These are phyloP conservation scores for Aspergillus piperis DNA, from an alignment of 2,329 filamentous ascomycete genomes.

Conservation along the genomic window DNA sequence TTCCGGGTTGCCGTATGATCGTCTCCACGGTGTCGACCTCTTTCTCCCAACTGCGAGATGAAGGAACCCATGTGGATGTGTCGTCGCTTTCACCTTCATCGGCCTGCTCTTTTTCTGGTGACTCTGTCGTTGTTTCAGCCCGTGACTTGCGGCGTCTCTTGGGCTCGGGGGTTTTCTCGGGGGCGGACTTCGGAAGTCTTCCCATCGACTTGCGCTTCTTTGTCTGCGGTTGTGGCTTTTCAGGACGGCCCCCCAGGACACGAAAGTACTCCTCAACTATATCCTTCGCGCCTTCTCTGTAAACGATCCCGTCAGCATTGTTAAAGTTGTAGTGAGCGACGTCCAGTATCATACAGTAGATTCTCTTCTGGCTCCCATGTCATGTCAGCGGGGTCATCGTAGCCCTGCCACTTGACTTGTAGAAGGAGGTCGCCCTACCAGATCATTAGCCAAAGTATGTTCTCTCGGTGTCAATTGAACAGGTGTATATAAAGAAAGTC, in stretches of 20 bases:
- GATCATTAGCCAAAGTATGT: slow-evolving; percentile 21
- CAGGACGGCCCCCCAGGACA: slow-evolving; percentile 45
- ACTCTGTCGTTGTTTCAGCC: background rate
- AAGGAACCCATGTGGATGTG: slow-evolving; percentile 41
- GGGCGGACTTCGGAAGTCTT: slow-evolving; percentile 29
- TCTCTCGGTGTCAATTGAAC: slow-evolving; percentile 1
- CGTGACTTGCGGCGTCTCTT: slow-evolving; percentile 20
- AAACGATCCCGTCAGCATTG: slow-evolving; percentile 20
- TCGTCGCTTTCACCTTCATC: background rate
- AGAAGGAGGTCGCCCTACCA: slow-evolving; percentile 41
- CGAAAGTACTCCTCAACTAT: slow-evolving; percentile 45
- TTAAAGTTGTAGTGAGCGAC: background rate
- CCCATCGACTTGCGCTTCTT: slow-evolving; percentile 41
- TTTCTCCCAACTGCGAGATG: slow-evolving; percentile 46
- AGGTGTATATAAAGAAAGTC: background rate
- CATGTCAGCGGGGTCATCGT: slow-evolving; percentile 44
- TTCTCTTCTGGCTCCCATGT: slow-evolving; percentile 51
- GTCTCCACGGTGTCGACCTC: slow-evolving; percentile 47
- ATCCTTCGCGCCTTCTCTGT: slow-evolving; percentile 43
- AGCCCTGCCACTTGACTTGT: slow-evolving; percentile 52
- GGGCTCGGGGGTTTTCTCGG: slow-evolving; percentile 23
- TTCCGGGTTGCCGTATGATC: slow-evolving; percentile 41
- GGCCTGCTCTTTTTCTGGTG: background rate
- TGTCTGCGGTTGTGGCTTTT: slow-evolving; percentile 24
- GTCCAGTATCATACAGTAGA: slow-evolving; percentile 36